Percentiles rank a stretch among this genome's conserved stretches.
Conservation (phyloP, 2,329 filamentous ascomycete genomes). For the Beauveria varroae region DNA sequence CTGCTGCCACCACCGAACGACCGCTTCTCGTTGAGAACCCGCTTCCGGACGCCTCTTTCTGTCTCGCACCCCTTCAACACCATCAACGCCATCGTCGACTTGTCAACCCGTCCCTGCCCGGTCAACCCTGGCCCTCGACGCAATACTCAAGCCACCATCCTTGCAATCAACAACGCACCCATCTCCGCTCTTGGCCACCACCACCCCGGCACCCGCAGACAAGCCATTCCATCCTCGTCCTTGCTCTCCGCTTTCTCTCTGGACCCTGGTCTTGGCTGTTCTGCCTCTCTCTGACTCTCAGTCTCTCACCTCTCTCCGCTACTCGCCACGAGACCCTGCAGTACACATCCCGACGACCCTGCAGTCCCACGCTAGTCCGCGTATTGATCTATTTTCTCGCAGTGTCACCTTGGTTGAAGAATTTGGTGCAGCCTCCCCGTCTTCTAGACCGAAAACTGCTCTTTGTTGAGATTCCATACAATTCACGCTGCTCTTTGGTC, state of each 20-base stretch:
- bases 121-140: neutral
- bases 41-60: neutral
- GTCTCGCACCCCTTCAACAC: too few relatives aligned
- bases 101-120: neutral
- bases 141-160: neutral
- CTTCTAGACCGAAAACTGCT: neutral
- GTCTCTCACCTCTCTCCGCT: neutral
- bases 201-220: neutral
- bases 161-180: neutral
- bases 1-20: too few relatives aligned
- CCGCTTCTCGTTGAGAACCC: neutral
- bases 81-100: too few relatives aligned
- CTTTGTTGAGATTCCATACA: neutral
- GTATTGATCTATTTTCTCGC: neutral
- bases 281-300: neutral
- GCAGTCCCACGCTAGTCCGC: neutral
- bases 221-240: neutral
- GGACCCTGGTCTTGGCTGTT: neutral
- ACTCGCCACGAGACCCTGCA: slow-evolving; percentile 1
- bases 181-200: neutral
- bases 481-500: neutral
- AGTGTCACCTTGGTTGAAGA: neutral
- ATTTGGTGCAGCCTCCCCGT: neutral
- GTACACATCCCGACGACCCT: neutral
- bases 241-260: neutral